Evolutionary conservation across 1,139 yeast genomes (phyloP).

Genomic region (Ogataea hybrid): DNA sequence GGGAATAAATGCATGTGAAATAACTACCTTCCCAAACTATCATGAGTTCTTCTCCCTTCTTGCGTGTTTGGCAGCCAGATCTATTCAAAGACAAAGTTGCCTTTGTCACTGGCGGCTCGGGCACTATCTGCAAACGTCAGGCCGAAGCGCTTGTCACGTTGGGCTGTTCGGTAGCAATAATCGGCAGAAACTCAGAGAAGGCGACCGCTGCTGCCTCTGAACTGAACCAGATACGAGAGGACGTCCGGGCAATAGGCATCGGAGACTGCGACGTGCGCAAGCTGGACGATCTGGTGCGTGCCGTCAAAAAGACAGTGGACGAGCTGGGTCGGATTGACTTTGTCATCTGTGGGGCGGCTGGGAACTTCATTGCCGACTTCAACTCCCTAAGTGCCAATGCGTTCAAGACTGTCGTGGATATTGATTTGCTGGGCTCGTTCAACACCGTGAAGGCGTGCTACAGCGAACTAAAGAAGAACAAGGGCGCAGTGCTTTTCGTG

Average conservation of each 20-base stretch:
- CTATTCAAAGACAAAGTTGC: slow-evolving; percentile 81
- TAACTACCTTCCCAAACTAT: neutral
- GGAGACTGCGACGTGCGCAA: slow-evolving; percentile 77
- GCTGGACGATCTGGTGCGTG: slow-evolving; percentile 53
- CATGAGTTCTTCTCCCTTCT: slow-evolving; percentile 6
- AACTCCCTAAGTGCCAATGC: slow-evolving; percentile 79
- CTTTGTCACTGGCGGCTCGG: slow-evolving; percentile 94
- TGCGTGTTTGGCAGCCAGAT: slow-evolving; percentile 45
- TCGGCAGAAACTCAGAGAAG: slow-evolving; percentile 71
- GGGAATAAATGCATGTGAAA: slow-evolving; percentile 8
- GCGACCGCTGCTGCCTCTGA: slow-evolving; percentile 70
- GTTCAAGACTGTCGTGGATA: slow-evolving; percentile 78
- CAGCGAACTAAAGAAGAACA: slow-evolving; percentile 58
- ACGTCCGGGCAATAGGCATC: slow-evolving; percentile 64
- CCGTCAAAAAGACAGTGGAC: slow-evolving; percentile 62
- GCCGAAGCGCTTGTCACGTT: slow-evolving; percentile 75
- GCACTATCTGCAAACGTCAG: slow-evolving; percentile 86
- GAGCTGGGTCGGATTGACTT: slow-evolving; percentile 73
- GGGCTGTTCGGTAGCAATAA: slow-evolving; percentile 83
- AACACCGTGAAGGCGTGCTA: slow-evolving; percentile 83
- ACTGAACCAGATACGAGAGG: slow-evolving; percentile 51
- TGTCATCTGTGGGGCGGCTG: slow-evolving; percentile 95
- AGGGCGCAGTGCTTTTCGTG: slow-evolving; percentile 72
- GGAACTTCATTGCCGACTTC: slow-evolving; percentile 82
- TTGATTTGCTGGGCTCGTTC: slow-evolving; percentile 82